Percentiles rank a stretch among this genome's conserved stretches.
These are phyloP conservation scores for Pistacia atlantica DNA, from an alignment of 345 rosid species.

Conservation along the genomic window DNA sequence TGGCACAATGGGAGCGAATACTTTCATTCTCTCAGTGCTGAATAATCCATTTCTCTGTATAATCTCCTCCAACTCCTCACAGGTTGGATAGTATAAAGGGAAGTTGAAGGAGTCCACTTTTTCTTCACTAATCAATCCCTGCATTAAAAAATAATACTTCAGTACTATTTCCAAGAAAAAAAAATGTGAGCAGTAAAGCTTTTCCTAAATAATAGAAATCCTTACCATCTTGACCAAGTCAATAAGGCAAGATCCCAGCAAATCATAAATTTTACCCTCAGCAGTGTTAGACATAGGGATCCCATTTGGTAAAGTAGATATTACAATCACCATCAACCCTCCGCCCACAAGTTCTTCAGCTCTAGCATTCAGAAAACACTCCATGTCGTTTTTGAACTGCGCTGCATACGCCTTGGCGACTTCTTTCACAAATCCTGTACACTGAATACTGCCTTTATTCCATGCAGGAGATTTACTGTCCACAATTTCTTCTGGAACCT, in stretches of 20 bases:
- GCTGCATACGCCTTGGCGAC: conserved; percentile 11
- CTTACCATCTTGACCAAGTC: background rate
- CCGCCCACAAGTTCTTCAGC: conserved; percentile 12
- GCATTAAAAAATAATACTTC: background rate
- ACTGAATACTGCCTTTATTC: conserved; percentile 13
- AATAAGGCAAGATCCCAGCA: background rate
- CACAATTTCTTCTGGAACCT: conserved; percentile 7
- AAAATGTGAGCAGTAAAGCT: no score
- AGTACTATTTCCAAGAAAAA: no score
- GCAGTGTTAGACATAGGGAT: background rate
- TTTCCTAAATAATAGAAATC: background rate
- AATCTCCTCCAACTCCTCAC: background rate
- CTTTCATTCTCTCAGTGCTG: conserved; percentile 18
- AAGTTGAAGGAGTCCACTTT: conserved; percentile 25
- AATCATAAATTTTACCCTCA: no score
- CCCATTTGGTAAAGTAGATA: background rate
- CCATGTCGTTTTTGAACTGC: conserved; percentile 5
- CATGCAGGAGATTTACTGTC: conserved; percentile 9
- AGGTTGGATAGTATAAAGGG: background rate
- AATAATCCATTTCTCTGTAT: conserved; percentile 7
- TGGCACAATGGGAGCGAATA: background rate
- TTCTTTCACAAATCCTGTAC: background rate
- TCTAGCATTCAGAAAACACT: conserved; percentile 7
- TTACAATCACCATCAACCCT: conserved; percentile 4
- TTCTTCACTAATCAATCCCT: conserved; percentile 14